Percentiles rank a stretch among this genome's conserved stretches.
Evolutionary conservation across 2,329 filamentous ascomycete genomes (phyloP).

Genomic region (Celoporthe dispersa): DNA sequence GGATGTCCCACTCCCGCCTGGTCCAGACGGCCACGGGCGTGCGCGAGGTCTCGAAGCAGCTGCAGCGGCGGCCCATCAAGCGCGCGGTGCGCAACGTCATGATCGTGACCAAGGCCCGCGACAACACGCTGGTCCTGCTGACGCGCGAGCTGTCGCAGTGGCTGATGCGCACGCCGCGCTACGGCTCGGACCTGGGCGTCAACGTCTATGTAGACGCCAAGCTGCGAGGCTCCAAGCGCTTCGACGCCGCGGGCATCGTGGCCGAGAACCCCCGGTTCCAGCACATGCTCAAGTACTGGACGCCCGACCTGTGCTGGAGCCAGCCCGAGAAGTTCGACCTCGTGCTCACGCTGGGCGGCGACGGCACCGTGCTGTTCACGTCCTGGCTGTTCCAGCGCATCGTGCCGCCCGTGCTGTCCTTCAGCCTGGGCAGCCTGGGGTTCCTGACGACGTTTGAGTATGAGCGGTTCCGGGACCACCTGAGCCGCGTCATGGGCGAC

Average conservation of each 20-base stretch:
- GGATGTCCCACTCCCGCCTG: slow-evolving; percentile 89
- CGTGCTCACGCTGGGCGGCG: slow-evolving; percentile 84
- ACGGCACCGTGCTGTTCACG: slow-evolving; percentile 86
- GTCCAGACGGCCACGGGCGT: slow-evolving; percentile 96
- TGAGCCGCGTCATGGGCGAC: slow-evolving; percentile 90
- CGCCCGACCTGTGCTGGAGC: slow-evolving; percentile 91
- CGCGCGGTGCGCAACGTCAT: slow-evolving; percentile 92
- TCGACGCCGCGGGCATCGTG: slow-evolving; percentile 74
- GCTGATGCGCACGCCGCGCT: slow-evolving; percentile 86
- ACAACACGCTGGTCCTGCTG: slow-evolving; percentile 88
- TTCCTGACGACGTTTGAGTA: slow-evolving; percentile 91
- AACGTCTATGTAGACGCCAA: slow-evolving; percentile 99
- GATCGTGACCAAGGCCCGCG: slow-evolving; percentile 97
- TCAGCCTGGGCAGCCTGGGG: slow-evolving; percentile 83
- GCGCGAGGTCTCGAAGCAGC: slow-evolving; percentile 91
- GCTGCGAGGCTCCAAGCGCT: slow-evolving; percentile 84
- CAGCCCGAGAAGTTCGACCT: slow-evolving; percentile 95
- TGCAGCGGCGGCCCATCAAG: slow-evolving; percentile 89
- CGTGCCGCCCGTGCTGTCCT: slow-evolving; percentile 82
- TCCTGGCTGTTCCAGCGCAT: slow-evolving; percentile 92
- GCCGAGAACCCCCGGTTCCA: slow-evolving; percentile 76
- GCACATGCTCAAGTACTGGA: slow-evolving; percentile 93
- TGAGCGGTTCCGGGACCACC: slow-evolving; percentile 81
- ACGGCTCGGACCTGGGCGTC: slow-evolving; percentile 86
- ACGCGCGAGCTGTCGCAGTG: slow-evolving; percentile 87